Conservation (phyloP, 176 grass and related monocot genomes). For the Aechmea fasciata region DNA sequence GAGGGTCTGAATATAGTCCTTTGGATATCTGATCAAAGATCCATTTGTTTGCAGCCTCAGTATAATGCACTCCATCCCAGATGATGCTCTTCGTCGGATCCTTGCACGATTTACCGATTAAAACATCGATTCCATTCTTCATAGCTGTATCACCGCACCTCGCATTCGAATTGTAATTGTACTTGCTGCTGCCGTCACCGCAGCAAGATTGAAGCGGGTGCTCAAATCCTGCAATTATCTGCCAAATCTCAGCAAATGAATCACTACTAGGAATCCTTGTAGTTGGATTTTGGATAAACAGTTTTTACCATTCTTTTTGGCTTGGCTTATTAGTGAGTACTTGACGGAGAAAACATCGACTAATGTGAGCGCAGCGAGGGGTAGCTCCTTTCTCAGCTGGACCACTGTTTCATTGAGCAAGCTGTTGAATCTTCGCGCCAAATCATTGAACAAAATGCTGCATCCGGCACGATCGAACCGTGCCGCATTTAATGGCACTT, state of each 20-base stretch:
- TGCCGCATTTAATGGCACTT: neutral
- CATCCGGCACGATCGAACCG: slow-evolving; percentile 4
- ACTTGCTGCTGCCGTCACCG: slow-evolving; percentile 9
- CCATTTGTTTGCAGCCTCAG: slow-evolving; percentile 25
- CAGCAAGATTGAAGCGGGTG: slow-evolving; percentile 16
- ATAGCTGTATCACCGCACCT: slow-evolving; percentile 1
- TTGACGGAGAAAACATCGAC: slow-evolving; percentile 19
- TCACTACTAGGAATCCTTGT: neutral
- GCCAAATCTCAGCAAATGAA: neutral
- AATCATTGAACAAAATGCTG: slow-evolving; percentile 1
- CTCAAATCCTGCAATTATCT: slow-evolving; percentile 15
- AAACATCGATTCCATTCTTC: slow-evolving; percentile 10
- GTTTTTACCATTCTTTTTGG: slow-evolving; percentile 6
- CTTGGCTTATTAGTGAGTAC: slow-evolving; percentile 15
- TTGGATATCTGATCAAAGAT: slow-evolving; percentile 12
- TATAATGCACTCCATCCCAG: slow-evolving; percentile 26
- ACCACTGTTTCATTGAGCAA: slow-evolving; percentile 13
- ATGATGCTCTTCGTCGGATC: slow-evolving; percentile 17
- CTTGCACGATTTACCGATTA: slow-evolving; percentile 20
- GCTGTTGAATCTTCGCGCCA: slow-evolving; percentile 10
- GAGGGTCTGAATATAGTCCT: slow-evolving; percentile 19
- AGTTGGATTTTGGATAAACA: neutral
- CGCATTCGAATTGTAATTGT: slow-evolving; percentile 13
- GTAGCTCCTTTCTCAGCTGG: slow-evolving; percentile 12
- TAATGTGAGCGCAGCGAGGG: neutral